Conservation (phyloP, 1,284 basidiomycete genomes). For the Omphalotus olearius region DNA sequence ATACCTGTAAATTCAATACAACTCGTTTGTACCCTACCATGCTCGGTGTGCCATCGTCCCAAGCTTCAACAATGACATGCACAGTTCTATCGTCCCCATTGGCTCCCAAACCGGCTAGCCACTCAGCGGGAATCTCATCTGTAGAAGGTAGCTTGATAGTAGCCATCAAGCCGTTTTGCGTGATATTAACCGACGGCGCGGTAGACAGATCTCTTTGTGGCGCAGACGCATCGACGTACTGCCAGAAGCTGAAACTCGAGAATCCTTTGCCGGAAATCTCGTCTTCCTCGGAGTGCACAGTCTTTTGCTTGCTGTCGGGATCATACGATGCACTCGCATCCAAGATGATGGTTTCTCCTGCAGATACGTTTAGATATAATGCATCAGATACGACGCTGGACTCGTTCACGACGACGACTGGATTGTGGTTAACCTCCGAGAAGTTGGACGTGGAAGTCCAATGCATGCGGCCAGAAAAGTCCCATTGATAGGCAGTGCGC, state of each 20-base stretch:
- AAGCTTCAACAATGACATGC: conserved; percentile 6
- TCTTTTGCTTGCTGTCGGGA: neutral
- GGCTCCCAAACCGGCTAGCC: neutral
- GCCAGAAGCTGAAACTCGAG: conserved; percentile 3
- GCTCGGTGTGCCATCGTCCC: conserved; percentile 4
- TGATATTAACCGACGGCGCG: neutral
- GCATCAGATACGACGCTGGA: conserved; percentile 3
- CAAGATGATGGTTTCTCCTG: conserved; percentile 5
- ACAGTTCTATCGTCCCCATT: conserved; percentile 2
- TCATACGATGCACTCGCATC: conserved; percentile 5
- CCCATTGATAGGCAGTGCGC: conserved; percentile 15
- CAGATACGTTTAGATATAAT: conserved; percentile 1
- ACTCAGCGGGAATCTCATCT: neutral
- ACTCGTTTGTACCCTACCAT: conserved; percentile 6
- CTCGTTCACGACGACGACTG: conserved; percentile 14
- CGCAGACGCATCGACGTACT: conserved; percentile 1
- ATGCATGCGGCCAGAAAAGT: conserved; percentile 14
- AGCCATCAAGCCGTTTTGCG: conserved; percentile 1
- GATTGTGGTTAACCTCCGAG: conserved; percentile 13
- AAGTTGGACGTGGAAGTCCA: conserved; percentile 10
- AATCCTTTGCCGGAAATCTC: neutral
- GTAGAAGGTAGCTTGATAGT: neutral
- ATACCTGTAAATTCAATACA: conserved; percentile 1
- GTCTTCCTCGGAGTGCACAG: too few species aligned
- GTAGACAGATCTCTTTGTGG: neutral